These are phyloP conservation scores for Tricholoma furcatifolium DNA, from an alignment of 768 basidiomycete genomes.

Conservation along the genomic window DNA sequence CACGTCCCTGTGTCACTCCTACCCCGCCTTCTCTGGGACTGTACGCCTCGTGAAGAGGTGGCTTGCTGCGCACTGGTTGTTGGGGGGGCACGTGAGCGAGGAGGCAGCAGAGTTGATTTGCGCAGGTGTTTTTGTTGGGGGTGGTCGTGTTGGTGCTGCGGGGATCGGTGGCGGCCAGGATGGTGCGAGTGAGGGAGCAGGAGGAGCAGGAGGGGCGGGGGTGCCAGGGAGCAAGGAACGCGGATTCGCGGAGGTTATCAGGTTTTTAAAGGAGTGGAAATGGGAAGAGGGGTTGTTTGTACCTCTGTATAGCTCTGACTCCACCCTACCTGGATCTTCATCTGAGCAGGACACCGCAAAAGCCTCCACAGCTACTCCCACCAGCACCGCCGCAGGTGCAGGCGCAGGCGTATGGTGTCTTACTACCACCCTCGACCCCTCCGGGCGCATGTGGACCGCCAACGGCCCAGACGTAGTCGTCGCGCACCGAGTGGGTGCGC, in stretches of 20 bases:
- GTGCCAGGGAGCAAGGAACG: conserved; percentile 76
- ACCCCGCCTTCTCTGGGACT: conserved; percentile 77
- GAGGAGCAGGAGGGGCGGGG: conserved; percentile 37
- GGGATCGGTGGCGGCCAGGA: conserved; percentile 30
- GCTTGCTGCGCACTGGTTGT: conserved; percentile 88
- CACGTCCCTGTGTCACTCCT: conserved; percentile 75
- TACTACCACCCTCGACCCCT: conserved; percentile 72
- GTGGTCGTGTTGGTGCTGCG: conserved; percentile 32
- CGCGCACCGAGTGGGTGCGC: conserved; percentile 65
- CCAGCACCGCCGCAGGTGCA: too few species aligned
- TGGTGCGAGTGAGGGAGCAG: conserved; percentile 24
- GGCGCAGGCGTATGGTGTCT: conserved; percentile 75
- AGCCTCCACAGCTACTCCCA: too few species aligned
- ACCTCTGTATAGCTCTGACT: conserved; percentile 66
- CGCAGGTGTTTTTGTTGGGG: conserved; percentile 70
- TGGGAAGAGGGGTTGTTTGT: conserved; percentile 78
- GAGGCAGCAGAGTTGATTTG: conserved; percentile 88
- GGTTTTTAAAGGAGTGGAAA: conserved; percentile 78
- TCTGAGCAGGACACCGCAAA: conserved; percentile 22
- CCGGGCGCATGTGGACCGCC: conserved; percentile 77
- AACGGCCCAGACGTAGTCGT: conserved; percentile 66
- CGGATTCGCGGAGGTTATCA: conserved; percentile 74
- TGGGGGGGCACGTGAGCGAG: conserved; percentile 67
- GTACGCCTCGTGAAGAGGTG: conserved; percentile 90
- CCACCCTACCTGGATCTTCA: too few species aligned